Conservation (phyloP, 23 red algal genomes). For the Agarophyton chilense region DNA sequence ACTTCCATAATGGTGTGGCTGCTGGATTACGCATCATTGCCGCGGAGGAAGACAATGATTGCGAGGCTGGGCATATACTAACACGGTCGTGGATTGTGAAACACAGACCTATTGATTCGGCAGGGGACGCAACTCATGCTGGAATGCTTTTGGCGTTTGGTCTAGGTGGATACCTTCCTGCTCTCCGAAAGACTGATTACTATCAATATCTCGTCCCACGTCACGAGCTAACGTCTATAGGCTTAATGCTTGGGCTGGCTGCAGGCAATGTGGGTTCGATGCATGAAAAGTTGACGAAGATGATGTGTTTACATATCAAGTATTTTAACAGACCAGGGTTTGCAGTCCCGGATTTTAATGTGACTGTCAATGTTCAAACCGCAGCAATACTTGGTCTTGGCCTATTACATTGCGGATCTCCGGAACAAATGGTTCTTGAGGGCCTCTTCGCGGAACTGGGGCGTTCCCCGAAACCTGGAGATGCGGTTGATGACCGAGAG, state of each 20-base stretch:
- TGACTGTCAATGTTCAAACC: slow-evolving; percentile 86
- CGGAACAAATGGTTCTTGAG: slow-evolving; percentile 82
- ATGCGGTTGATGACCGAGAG: slow-evolving; percentile 71
- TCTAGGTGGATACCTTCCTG: slow-evolving; percentile 83
- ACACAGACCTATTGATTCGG: slow-evolving; percentile 46
- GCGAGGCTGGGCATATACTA: slow-evolving; percentile 49
- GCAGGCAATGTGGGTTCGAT: slow-evolving; percentile 68
- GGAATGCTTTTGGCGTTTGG: slow-evolving; percentile 94
- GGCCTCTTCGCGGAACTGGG: slow-evolving; percentile 82
- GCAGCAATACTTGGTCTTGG: slow-evolving; percentile 89
- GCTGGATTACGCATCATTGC: slow-evolving; percentile 84
- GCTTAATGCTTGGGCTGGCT: slow-evolving; percentile 85
- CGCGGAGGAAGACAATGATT: slow-evolving; percentile 24
- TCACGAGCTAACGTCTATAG: slow-evolving; percentile 95
- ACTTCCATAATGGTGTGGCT: slow-evolving; percentile 99
- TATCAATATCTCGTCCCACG: slow-evolving; percentile 85
- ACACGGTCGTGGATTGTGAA: slow-evolving; percentile 95
- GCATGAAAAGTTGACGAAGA: slow-evolving; percentile 75
- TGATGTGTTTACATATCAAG: slow-evolving; percentile 90
- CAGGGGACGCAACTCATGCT: slow-evolving; percentile 73
- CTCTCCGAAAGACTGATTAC: slow-evolving; percentile 88
- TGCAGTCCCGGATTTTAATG: slow-evolving; percentile 95
- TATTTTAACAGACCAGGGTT: slow-evolving; percentile 88
- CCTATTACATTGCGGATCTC: slow-evolving; percentile 73
- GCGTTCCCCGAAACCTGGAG: slow-evolving; percentile 51